Evolutionary conservation across 2,329 filamentous ascomycete genomes (phyloP), one percentile per base, ranked within the genome.

Genomic region (Cladobotryum mycophilum): DNA sequence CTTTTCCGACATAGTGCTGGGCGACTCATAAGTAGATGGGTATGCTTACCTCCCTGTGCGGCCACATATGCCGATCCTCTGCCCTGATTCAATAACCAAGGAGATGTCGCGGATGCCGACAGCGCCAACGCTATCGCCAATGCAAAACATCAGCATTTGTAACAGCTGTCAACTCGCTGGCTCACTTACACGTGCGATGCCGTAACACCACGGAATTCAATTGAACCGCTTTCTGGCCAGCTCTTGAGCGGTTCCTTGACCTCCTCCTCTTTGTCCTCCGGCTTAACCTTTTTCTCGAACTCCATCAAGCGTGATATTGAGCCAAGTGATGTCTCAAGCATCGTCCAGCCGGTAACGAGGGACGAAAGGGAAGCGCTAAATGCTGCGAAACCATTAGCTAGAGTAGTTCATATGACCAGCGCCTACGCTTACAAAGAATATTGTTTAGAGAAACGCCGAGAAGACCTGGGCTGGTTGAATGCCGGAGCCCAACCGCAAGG

Each of bases 401-500:
- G 2, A 7, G 6, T 11, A 8, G 6, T 30, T 11, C 25, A 3
- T 11, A 30, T 30, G 8, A 11, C 25, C 9, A 8, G 3, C 25
- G 8, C 6, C 9, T 30, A 11, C 9, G 8, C 25, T 4, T 30
- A 50, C 52, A 45, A 3, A 56, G 37, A 17, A 49, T 47, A 36
- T 35, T 56, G 47, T 52, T 50, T 41, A 56, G 44, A 11, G 54
- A 50, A 20, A 56, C 52, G 34, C 46, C 54, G 11, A 56, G 36
- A n/a, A 45, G 42, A 6, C 47, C 52, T 3, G 52, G 47, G 14
- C 25, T 40, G 18, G 53, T 42, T 6, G 38, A 30, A 6, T 30
- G 6, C 8, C 25, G 25, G 8, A 30, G 25, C 25, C 25, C 49
- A 1, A 76, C 67, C 1, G 72, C 69, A 2, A 76, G 60, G 12